A percentile compares a stretch with the other conserved stretches of the same genome.
phyloP scores from a whole-genome alignment of 495 filamentous ascomycete species.

The Sordaria brevicollis region DNA sequence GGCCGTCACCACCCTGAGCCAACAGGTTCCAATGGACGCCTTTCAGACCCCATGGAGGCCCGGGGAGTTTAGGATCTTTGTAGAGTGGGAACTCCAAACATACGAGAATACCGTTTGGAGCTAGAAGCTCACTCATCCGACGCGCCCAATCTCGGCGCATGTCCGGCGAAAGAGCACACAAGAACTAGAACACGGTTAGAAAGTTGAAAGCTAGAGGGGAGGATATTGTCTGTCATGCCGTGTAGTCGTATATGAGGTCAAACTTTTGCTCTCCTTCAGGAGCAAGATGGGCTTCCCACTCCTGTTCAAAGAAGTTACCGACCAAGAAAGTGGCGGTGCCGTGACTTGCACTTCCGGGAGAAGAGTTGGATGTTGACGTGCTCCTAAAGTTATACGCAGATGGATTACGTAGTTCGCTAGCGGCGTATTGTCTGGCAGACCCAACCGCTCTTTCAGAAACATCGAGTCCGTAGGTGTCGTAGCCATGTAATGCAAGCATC shows the following conservation, averaged over 20 bases:
- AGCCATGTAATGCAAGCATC: constrained; percentile 57
- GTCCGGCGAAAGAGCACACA: constrained; percentile 57
- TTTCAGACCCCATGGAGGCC: constrained; percentile 57
- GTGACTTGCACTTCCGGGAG: not conserved
- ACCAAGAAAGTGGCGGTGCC: constrained; percentile 47
- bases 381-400: constrained; percentile 38
- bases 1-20: constrained; percentile 48
- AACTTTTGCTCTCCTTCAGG: constrained; percentile 37
- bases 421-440: constrained; percentile 31
- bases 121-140: constrained; percentile 53
- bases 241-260: constrained; percentile 75
- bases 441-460: constrained; percentile 48
- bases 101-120: constrained; percentile 48
- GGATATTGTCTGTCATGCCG: constrained; percentile 34
- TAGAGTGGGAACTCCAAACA: constrained; percentile 70
- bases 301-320: constrained; percentile 62
- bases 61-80: constrained; percentile 49
- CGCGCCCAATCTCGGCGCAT: constrained; percentile 57
- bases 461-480: constrained; percentile 63
- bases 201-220: not conserved
- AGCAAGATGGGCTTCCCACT: constrained; percentile 41
- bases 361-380: not conserved
- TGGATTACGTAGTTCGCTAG: constrained; percentile 5
- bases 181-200: constrained; percentile 41
- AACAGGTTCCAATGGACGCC: constrained; percentile 56